Percentiles rank a stretch among this genome's conserved stretches.
These are phyloP conservation scores for Lablab purpureus DNA, from an alignment of 306 rosid species.

Conservation along the genomic window DNA sequence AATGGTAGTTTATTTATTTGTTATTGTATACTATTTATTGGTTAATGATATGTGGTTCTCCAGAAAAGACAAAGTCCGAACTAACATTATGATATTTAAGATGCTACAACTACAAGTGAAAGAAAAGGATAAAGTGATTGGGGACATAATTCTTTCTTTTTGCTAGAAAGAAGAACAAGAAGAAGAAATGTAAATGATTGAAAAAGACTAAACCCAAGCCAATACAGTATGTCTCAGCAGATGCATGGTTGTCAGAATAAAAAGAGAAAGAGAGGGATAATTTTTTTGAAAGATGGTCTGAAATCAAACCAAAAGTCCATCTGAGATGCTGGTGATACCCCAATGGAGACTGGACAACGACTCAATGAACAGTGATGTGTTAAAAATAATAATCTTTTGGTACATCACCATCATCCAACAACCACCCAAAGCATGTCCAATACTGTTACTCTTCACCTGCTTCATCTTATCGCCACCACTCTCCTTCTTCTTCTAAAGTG, in stretches of 20 bases:
- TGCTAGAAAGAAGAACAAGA: neutral
- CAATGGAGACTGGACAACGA: slow-evolving; percentile 35
- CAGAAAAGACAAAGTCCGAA: slow-evolving; percentile 6
- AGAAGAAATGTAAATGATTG: neutral
- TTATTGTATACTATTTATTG: too few species aligned
- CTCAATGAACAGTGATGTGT: slow-evolving; percentile 34
- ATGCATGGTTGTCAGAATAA: slow-evolving; percentile 16
- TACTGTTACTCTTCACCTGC: neutral
- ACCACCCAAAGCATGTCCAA: neutral
- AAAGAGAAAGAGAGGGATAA: slow-evolving; percentile 7
- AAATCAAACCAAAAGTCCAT: slow-evolving; percentile 43
- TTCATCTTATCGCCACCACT: slow-evolving; percentile 5
- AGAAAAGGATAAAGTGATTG: slow-evolving; percentile 22
- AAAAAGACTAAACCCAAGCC: slow-evolving; percentile 23
- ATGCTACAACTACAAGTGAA: neutral
- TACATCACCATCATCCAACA: neutral
- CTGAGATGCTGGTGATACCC: slow-evolving; percentile 40
- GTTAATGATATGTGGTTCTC: neutral
- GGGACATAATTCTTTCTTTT: neutral
- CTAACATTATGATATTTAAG: neutral
- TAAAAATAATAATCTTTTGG: neutral
- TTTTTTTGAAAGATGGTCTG: slow-evolving; percentile 30
- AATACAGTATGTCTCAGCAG: slow-evolving; percentile 8
- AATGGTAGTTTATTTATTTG: too few species aligned
- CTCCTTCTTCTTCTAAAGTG: neutral